These are phyloP conservation scores for Elongisporangium senticosum DNA, from an alignment of 352 stramenopile species.

Conservation along the genomic window DNA sequence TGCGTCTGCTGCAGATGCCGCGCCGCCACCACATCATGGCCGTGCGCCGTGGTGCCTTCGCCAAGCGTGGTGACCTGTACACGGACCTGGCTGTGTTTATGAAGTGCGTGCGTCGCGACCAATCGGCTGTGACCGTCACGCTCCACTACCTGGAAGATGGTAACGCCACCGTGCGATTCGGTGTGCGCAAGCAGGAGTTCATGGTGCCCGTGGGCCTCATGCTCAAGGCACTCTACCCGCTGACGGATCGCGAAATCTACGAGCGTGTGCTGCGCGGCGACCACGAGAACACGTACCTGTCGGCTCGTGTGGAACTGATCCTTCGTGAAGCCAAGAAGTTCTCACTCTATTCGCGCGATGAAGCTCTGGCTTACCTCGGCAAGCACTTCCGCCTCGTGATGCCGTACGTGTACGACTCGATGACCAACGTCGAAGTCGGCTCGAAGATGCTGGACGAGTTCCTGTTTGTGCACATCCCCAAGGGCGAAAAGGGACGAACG, in stretches of 20 bases:
- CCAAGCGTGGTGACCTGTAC: conserved; percentile 95
- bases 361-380: conserved; percentile 93
- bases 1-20: conserved; percentile 96
- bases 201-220: conserved; percentile 96
- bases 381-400: conserved; percentile 94
- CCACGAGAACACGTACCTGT: conserved; percentile 96
- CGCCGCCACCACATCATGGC: conserved; percentile 88
- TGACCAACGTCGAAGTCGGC: conserved; percentile 90
- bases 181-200: conserved; percentile 98
- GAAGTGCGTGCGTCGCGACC: conserved; percentile 94
- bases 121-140: conserved; percentile 96
- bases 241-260: conserved; percentile 96
- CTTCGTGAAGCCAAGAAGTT: conserved; percentile 96
- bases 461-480: conserved; percentile 95
- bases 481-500: conserved; percentile 79
- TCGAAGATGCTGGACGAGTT: conserved; percentile 91
- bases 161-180: conserved; percentile 95
- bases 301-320: conserved; percentile 95
- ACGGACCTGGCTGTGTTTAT: conserved; percentile 97
- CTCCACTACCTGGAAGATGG: conserved; percentile 98
- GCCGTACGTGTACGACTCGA: conserved; percentile 72
- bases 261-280: conserved; percentile 93
- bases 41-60: conserved; percentile 96
- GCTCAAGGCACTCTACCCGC: conserved; percentile 93
- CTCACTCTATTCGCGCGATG: conserved; percentile 81